These are phyloP conservation scores for Cicer arietinum DNA, from an alignment of 306 rosid genomes.

Conservation along the genomic window DNA sequence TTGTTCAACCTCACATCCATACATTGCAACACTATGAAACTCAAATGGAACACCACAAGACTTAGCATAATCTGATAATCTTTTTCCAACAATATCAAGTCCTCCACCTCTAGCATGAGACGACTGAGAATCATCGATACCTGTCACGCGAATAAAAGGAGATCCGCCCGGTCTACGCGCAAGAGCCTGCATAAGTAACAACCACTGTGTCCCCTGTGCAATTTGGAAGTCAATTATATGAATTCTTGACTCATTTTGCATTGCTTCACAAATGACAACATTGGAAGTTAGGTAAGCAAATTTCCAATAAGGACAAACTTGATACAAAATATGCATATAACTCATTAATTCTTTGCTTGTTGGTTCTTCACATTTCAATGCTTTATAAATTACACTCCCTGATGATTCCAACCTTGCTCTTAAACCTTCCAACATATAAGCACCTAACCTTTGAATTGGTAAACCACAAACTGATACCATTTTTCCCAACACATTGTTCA, in stretches of 20 bases:
- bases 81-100: conserved; percentile 70
- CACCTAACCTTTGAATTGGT: conserved; percentile 83
- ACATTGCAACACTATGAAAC: conserved; percentile 80
- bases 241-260: conserved; percentile 67
- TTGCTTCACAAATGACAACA: conserved; percentile 66
- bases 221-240: conserved; percentile 96
- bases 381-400: conserved; percentile 79
- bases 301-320: conserved; percentile 77
- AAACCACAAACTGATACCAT: conserved; percentile 88
- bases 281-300: conserved; percentile 82
- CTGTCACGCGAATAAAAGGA: conserved; percentile 73
- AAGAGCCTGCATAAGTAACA: conserved; percentile 64
- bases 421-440: conserved; percentile 96
- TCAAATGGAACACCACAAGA: conserved; percentile 66
- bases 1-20: conserved; percentile 64
- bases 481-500: conserved; percentile 68
- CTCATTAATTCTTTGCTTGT: conserved; percentile 74
- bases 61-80: conserved; percentile 53
- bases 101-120: conserved; percentile 91
- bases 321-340: conserved; percentile 71
- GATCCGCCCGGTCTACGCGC: conserved; percentile 64
- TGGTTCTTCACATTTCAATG: conserved; percentile 79
- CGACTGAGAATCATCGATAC: conserved; percentile 89
- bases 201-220: conserved; percentile 89
- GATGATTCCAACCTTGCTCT: conserved; percentile 84